phyloP scores from a whole-genome alignment of 805 yeast genomes.

The Pichia nanzhaoensis region DNA sequence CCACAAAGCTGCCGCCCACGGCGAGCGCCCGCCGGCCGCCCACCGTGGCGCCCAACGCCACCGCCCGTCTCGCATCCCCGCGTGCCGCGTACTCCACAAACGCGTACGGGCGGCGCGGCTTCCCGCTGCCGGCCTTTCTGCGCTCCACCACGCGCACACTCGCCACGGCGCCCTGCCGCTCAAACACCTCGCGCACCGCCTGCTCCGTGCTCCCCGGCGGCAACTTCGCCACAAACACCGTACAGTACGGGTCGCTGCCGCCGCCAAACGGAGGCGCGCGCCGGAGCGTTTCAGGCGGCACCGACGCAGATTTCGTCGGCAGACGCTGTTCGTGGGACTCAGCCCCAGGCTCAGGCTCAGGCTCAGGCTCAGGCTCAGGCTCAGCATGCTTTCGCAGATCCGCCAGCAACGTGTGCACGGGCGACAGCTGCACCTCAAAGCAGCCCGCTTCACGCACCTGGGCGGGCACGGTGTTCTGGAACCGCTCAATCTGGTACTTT shows the following conservation, averaged over 20 bases:
- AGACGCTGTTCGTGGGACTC: too few species aligned
- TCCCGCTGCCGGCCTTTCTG: slow-evolving; percentile 3
- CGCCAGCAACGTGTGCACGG: too few species aligned
- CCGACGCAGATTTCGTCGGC: too few species aligned
- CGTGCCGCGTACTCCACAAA: slow-evolving; percentile 64
- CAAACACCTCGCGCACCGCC: slow-evolving; percentile 61
- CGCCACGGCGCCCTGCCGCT: slow-evolving; percentile 66
- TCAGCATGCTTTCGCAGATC: too few species aligned
- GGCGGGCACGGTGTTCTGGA: slow-evolving; percentile 2
- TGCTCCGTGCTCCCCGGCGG: slow-evolving; percentile 44
- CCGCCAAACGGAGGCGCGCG: slow-evolving; percentile 28
- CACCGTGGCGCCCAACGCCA: slow-evolving; percentile 15
- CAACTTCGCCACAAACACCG: slow-evolving; percentile 72
- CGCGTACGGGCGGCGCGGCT: slow-evolving; percentile 69
- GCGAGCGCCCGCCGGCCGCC: slow-evolving; percentile 29
- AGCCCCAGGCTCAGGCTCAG: too few species aligned
- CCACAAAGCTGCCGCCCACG: slow-evolving; percentile 13
- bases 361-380: too few species aligned
- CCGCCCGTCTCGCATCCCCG: slow-evolving; percentile 52
- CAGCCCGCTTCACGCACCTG: slow-evolving; percentile 1
- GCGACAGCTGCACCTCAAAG: not conserved
- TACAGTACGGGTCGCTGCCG: slow-evolving; percentile 56
- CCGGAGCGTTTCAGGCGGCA: too few species aligned
- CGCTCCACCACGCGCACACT: slow-evolving; percentile 31
- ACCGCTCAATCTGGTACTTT: not conserved